Conservation (phyloP, 305 asterid genomes). For the Nicotiana rustica region DNA sequence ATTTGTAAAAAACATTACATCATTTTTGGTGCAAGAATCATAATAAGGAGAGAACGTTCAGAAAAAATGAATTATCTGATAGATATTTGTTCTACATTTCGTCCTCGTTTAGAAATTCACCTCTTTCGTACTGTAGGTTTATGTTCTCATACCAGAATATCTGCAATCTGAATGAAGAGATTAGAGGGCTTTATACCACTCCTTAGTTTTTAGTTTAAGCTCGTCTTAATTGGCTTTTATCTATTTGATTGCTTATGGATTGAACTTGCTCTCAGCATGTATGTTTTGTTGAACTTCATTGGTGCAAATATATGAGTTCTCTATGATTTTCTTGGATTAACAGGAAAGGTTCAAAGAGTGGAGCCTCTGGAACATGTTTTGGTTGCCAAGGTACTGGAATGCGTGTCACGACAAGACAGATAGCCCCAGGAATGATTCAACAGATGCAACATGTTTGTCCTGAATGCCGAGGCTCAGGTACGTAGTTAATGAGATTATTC, state of each 20-base stretch:
- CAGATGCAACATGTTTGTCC: slow-evolving; percentile 61
- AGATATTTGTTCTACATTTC: not conserved
- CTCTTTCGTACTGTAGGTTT: not conserved
- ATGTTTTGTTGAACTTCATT: not conserved
- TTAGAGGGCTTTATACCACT: not conserved
- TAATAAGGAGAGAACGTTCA: not conserved
- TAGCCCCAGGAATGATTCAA: slow-evolving; percentile 63
- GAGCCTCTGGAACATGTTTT: slow-evolving; percentile 49
- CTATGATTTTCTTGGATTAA: not conserved
- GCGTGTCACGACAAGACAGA: slow-evolving; percentile 46
- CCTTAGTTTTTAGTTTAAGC: not conserved
- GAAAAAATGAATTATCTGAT: not conserved
- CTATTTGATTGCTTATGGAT: not conserved
- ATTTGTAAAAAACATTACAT: not conserved
- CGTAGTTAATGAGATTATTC: not conserved
- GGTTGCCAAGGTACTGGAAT: slow-evolving; percentile 68
- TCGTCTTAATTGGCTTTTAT: not conserved
- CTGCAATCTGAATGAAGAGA: not conserved
- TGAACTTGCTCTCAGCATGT: not conserved
- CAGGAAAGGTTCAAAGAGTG: slow-evolving; percentile 70
- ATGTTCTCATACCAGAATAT: not conserved
- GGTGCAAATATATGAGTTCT: not conserved
- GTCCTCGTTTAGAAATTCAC: not conserved
- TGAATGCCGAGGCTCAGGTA: slow-evolving; percentile 62
- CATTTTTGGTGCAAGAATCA: not conserved